Evolutionary conservation across 441 rosid genomes (phyloP).

Genomic region (Brassica hybrid): DNA sequence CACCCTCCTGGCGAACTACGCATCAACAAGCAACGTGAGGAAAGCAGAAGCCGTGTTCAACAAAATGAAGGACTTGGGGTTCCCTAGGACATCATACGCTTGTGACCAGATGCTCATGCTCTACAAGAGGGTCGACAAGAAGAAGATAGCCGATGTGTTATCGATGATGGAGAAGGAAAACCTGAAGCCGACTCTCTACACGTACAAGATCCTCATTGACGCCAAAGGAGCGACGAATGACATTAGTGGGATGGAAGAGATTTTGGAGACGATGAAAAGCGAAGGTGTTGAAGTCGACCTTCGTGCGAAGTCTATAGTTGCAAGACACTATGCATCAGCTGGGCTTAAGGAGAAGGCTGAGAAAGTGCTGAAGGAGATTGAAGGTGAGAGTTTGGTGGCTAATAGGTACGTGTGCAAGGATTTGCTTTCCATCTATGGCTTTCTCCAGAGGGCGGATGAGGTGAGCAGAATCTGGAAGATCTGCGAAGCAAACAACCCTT

Average conservation of each 20-base stretch:
- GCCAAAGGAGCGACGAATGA: constrained; percentile 70
- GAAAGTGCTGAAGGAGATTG: constrained; percentile 65
- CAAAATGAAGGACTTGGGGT: constrained; percentile 74
- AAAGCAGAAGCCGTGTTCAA: constrained; percentile 76
- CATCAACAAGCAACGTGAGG: constrained; percentile 43
- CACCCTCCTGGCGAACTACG: constrained; percentile 67
- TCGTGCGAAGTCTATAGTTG: constrained; percentile 51
- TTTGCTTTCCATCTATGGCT: constrained; percentile 70
- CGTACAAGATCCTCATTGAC: constrained; percentile 72
- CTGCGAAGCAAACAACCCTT: constrained; percentile 57
- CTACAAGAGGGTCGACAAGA: constrained; percentile 69
- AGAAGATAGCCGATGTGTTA: constrained; percentile 74
- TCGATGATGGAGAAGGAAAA: constrained; percentile 82
- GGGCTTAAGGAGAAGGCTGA: constrained; percentile 66
- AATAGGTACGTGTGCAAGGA: constrained; percentile 51
- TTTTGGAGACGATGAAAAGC: constrained; percentile 74
- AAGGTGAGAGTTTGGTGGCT: constrained; percentile 60
- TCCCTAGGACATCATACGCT: constrained; percentile 64
- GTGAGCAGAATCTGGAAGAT: constrained; percentile 76
- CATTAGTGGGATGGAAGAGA: constrained; percentile 75
- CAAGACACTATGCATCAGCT: constrained; percentile 61
- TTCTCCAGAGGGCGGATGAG: constrained; percentile 69
- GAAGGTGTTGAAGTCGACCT: constrained; percentile 69
- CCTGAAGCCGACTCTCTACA: constrained; percentile 60
- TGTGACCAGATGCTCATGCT: constrained; percentile 81